phyloP scores from a whole-genome alignment of 2,329 filamentous ascomycete species.

The Didymella pomorum region DNA sequence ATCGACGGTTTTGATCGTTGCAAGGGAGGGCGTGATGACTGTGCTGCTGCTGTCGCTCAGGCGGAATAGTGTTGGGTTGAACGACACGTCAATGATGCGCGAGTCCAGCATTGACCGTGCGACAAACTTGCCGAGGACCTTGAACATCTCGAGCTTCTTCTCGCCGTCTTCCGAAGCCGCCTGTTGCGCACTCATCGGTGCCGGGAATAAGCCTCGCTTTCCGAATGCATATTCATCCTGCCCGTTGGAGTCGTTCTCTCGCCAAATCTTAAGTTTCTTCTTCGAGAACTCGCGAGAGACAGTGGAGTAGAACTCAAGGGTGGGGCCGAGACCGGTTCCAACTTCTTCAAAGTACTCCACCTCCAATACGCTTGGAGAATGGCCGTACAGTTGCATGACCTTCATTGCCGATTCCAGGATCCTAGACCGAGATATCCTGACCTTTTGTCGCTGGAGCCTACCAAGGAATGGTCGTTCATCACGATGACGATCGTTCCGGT shows the following conservation, averaged over 20 bases:
- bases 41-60: slow-evolving; percentile 73
- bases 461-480: slow-evolving; percentile 93
- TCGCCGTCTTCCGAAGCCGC: slow-evolving; percentile 79
- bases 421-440: slow-evolving; percentile 93
- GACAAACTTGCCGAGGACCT: slow-evolving; percentile 94
- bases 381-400: slow-evolving; percentile 98
- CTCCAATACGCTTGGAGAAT: slow-evolving; percentile 93
- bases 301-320: slow-evolving; percentile 96
- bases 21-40: slow-evolving; percentile 80
- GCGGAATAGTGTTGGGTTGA: slow-evolving; percentile 98
- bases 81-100: slow-evolving; percentile 94
- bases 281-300: slow-evolving; percentile 97
- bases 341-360: slow-evolving; percentile 99
- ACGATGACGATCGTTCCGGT: slow-evolving; percentile 78
- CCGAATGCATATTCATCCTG: slow-evolving; percentile 84
- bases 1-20: slow-evolving; percentile 89
- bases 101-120: slow-evolving; percentile 98
- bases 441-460: slow-evolving; percentile 91
- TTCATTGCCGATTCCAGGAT: slow-evolving; percentile 97
- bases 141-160: slow-evolving; percentile 87
- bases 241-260: slow-evolving; percentile 80
- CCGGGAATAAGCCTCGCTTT: slow-evolving; percentile 85
- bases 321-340: slow-evolving; percentile 92
- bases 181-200: slow-evolving; percentile 84
- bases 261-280: slow-evolving; percentile 96